phyloP scores from a whole-genome alignment of 305 asterid genomes.

The Solanum hybrid region DNA sequence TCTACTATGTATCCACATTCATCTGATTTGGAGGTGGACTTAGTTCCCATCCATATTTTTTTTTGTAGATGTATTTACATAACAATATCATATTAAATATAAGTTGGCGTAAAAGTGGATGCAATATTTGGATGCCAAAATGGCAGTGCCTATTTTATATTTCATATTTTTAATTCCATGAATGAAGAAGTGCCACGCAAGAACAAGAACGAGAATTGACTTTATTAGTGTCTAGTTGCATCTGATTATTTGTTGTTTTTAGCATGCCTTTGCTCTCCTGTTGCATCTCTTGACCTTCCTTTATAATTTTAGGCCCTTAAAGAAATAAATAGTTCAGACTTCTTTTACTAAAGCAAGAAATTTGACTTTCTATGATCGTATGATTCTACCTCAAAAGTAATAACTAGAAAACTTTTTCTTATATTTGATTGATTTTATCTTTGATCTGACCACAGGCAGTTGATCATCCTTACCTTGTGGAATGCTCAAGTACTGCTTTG shows the following conservation, averaged over 20 bases:
- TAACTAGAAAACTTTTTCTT: no score
- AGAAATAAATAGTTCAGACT: neutral
- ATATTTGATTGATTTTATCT: no score
- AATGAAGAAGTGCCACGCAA: neutral
- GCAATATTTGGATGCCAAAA: neutral
- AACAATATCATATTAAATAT: no score
- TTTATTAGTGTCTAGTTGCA: neutral
- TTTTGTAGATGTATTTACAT: no score
- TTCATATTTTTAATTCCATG: neutral
- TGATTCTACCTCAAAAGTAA: no score
- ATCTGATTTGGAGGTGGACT: no score
- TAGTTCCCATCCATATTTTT: no score
- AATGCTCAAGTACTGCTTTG: conserved; percentile 54
- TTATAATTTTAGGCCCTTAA: neutral
- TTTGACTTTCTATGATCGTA: no score
- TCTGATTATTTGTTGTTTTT: no score
- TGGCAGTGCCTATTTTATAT: neutral
- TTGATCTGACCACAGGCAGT: conserved; percentile 50
- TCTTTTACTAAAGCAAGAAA: neutral
- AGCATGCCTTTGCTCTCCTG: no score
- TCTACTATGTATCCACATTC: no score
- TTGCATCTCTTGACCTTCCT: no score
- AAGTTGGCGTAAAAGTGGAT: neutral
- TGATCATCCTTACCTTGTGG: conserved; percentile 21
- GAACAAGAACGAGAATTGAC: neutral